Percentiles rank a stretch among this genome's conserved stretches.
phyloP scores from a whole-genome alignment of 2,329 filamentous ascomycete species.

The Aspergillus novofumigatus region DNA sequence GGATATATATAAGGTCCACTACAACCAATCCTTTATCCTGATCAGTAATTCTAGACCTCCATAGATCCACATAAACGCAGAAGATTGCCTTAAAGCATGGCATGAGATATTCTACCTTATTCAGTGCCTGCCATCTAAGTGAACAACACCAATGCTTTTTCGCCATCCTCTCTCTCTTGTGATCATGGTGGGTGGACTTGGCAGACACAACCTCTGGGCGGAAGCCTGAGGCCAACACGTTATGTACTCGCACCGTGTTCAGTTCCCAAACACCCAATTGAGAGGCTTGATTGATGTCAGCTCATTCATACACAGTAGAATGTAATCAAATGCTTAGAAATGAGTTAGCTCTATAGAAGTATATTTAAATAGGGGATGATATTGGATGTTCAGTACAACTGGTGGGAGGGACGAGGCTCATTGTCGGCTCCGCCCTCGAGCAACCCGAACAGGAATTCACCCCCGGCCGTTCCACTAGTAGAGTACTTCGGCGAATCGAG shows the following conservation, averaged over 20 bases:
- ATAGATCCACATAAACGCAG: neutral
- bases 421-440: conserved; percentile 6
- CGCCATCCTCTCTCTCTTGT: neutral
- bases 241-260: neutral
- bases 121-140: neutral
- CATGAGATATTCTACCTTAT: neutral
- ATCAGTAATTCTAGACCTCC: neutral
- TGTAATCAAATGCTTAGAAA: neutral
- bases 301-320: neutral
- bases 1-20: neutral
- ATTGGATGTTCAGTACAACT: neutral
- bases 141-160: neutral
- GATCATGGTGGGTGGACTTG: neutral
- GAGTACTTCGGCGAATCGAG: conserved; percentile 13
- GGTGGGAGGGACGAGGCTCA: neutral
- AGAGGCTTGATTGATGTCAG: neutral
- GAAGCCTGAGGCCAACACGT: neutral
- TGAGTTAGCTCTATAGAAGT: neutral
- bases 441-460: conserved; percentile 9
- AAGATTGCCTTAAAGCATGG: neutral
- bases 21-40: too few relatives aligned
- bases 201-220: neutral
- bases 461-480: conserved; percentile 5
- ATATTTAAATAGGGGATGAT: neutral
- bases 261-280: neutral